phyloP scores from a whole-genome alignment of 1,284 basidiomycete genomes.

The Boletus semigastroideus region DNA sequence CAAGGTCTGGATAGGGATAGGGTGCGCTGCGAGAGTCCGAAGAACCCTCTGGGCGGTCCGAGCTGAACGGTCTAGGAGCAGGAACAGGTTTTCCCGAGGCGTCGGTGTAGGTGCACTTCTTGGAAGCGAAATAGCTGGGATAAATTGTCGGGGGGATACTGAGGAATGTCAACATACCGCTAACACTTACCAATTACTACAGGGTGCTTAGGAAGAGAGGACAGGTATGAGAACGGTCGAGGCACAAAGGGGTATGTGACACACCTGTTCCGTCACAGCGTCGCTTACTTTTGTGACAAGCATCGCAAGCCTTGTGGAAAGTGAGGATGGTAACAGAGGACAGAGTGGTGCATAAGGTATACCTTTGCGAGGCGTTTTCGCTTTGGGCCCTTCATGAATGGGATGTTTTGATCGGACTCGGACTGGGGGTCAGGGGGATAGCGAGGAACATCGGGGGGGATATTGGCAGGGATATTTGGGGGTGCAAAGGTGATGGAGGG shows the following conservation, averaged over 20 bases:
- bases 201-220: slow-evolving; percentile 53
- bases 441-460: slow-evolving; percentile 21
- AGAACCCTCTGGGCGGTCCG: slow-evolving; percentile 24
- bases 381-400: slow-evolving; percentile 58
- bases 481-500: slow-evolving; percentile 25
- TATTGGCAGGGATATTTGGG: slow-evolving; percentile 18
- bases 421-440: slow-evolving; percentile 17
- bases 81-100: slow-evolving; percentile 74
- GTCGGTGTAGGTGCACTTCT: slow-evolving; percentile 78
- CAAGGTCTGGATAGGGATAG: slow-evolving; percentile 17
- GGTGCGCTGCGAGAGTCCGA: slow-evolving; percentile 18
- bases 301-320: slow-evolving; percentile 65
- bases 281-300: slow-evolving; percentile 80
- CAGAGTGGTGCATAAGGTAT: slow-evolving; percentile 2
- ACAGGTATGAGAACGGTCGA: slow-evolving; percentile 11
- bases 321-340: slow-evolving; percentile 4
- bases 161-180: slow-evolving; percentile 1
- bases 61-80: slow-evolving; percentile 50
- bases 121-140: slow-evolving; percentile 73
- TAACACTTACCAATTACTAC: slow-evolving; percentile 69
- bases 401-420: slow-evolving; percentile 29
- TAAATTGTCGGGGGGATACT: slow-evolving; percentile 7
- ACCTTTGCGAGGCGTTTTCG: slow-evolving; percentile 73
- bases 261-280: slow-evolving; percentile 78
- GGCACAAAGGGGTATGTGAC: slow-evolving; percentile 29